Base-by-base conservation (phyloP, 805 yeast species). In the Teunomyces funiuensis region DNA sequence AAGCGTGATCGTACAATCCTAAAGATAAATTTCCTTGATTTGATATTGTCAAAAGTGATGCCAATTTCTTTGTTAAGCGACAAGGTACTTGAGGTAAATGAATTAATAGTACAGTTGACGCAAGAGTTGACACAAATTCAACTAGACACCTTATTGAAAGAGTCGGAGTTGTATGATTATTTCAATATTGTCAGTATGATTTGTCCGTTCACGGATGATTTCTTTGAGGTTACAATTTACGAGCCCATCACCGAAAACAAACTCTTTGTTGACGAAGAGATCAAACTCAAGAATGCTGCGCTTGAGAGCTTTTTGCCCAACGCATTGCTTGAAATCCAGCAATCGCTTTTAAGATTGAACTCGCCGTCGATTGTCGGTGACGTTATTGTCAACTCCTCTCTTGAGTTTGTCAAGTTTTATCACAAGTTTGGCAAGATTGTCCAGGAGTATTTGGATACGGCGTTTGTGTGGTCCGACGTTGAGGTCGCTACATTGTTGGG, bases 401-500 rank as follows among this genome's bases (percentile, higher is more conserved):
- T 73, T 6, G 63, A 65, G 36, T 79, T 82, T 47, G 69, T 80
- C 19, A 62, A 63, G 18, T 78, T 78, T 46, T 76, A 74, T 48
- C 52, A 58, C 33, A 68, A 68, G 39, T 65, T 79, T 25, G 47
- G 57, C 27, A 41, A 51, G 13, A 65, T 77, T 4, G 61, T 64
- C 6, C 41, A 46, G 5, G 69, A 69, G 42, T 74, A 63, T 42
- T 57, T 77, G 43, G 51, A 45, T 14, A 49, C 54, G 7, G 40
- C 65, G 5, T 66, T 82, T 44, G 65, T 69, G 33, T 82, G 87
- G 85, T 66, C 74, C 16, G 77, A 73, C 23, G 42, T 57, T 5
- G 88, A 84, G 37, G 78, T 85, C 17, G 79, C 86, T 3, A 83
- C 88, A 0, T 65, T 86, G 38, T 58, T 85, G n/a, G 93, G 91